A percentile compares a stretch with the other conserved stretches of the same genome.
Evolutionary conservation across 192 early-diverging fungal species (phyloP).

Genomic region (Gryganskiella cystojenkinii): DNA sequence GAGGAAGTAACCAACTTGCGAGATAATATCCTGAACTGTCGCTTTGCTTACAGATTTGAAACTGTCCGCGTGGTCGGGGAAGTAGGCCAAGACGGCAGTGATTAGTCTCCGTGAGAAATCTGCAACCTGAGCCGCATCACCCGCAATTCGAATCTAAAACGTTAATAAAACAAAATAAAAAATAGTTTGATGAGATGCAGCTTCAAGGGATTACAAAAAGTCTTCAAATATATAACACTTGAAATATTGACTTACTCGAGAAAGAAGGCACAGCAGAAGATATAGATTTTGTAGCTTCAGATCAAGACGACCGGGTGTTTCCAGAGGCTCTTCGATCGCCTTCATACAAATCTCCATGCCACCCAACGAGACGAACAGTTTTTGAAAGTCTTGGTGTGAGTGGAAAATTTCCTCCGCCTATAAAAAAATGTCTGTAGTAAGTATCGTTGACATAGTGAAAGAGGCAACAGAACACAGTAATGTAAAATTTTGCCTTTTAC

Average conservation of each 20-base stretch:
- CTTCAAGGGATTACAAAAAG: too few relatives aligned
- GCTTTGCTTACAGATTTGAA: constrained; percentile 36
- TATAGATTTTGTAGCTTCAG: constrained; percentile 17
- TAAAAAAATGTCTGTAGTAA: neutral
- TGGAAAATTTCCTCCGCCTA: constrained; percentile 36
- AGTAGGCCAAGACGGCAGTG: constrained; percentile 25
- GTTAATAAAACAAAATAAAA: neutral
- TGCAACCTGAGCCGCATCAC: constrained; percentile 9
- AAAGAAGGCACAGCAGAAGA: constrained; percentile 19
- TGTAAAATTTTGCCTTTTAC: neutral
- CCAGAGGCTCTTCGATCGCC: constrained; percentile 25
- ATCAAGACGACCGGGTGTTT: constrained; percentile 15
- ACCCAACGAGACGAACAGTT: constrained; percentile 13
- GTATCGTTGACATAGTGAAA: neutral
- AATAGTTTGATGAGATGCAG: too few relatives aligned
- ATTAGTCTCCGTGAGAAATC: constrained; percentile 23
- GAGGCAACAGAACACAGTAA: neutral
- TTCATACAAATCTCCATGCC: constrained; percentile 23
- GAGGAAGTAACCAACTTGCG: constrained; percentile 24
- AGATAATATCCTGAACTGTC: constrained; percentile 32
- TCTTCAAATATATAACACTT: too few relatives aligned
- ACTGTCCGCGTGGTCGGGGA: constrained; percentile 36
- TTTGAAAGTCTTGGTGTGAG: constrained; percentile 32
- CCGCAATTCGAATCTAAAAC: constrained; percentile 19
- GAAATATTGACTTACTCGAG: constrained; percentile 7